Percentiles rank a stretch among this genome's conserved stretches.
These are phyloP conservation scores for Macadamia integrifolia DNA, from an alignment of 164 flowering plant species.

Conservation along the genomic window DNA sequence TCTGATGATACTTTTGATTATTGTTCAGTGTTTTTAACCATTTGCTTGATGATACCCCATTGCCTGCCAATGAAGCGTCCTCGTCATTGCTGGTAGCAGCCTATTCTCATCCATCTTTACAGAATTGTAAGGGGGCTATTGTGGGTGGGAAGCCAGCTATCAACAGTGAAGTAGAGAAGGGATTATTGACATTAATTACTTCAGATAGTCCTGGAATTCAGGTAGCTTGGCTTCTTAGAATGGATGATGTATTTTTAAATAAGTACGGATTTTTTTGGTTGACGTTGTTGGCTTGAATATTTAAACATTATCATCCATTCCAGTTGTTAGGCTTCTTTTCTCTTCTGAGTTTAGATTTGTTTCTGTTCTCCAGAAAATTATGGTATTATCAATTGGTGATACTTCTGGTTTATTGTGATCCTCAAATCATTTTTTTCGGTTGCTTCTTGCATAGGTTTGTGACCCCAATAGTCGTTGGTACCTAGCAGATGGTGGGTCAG, in stretches of 20 bases:
- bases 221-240: conserved; percentile 33
- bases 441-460: conserved; percentile 55
- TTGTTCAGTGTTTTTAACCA: conserved; percentile 68
- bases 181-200: conserved; percentile 73
- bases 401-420: conserved; percentile 12
- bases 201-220: conserved; percentile 79
- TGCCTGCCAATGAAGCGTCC: conserved; percentile 72
- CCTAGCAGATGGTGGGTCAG: conserved; percentile 66
- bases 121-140: conserved; percentile 57
- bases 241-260: neutral
- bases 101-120: conserved; percentile 42
- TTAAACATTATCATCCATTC: neutral
- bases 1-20: conserved; percentile 5
- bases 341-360: too few species aligned
- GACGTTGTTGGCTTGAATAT: neutral
- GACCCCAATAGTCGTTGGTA: conserved; percentile 97
- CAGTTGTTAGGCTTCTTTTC: neutral
- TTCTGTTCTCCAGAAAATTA: neutral
- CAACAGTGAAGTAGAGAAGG: conserved; percentile 78
- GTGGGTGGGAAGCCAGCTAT: conserved; percentile 57
- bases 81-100: conserved; percentile 83
- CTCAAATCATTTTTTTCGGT: conserved; percentile 22
- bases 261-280: neutral
- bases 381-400: neutral
- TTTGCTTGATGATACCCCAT: conserved; percentile 85